Conservation (phyloP, 805 yeast genomes). For the Candida broadrunensis region DNA sequence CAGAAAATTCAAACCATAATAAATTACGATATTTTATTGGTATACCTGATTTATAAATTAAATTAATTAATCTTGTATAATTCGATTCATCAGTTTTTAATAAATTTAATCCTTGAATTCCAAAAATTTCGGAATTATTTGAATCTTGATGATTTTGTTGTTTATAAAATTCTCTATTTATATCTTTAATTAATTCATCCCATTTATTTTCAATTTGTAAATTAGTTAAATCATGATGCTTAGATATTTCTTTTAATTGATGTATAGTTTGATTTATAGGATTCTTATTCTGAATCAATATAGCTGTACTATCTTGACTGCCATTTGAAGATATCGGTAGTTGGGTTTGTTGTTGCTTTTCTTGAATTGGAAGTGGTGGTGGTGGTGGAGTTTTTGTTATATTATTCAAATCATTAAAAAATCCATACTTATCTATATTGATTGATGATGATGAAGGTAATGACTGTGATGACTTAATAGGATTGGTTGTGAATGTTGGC, state of each 20-base stretch:
- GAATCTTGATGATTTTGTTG: background rate
- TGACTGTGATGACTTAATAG: background rate
- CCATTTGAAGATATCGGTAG: background rate
- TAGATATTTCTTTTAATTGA: conserved; percentile 36
- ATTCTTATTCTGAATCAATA: conserved; percentile 1
- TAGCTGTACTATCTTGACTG: background rate
- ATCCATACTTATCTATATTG: conserved; percentile 49
- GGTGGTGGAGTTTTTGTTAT: background rate
- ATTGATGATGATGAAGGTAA: background rate
- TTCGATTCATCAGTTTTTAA: conserved; percentile 16
- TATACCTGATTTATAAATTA: conserved; percentile 43
- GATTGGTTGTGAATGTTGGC: background rate
- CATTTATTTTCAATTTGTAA: conserved; percentile 38
- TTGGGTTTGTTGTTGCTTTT: no score
- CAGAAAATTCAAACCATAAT: conserved; percentile 55
- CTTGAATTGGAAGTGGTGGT: background rate
- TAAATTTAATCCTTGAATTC: conserved; percentile 38
- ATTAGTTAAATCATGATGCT: conserved; percentile 43
- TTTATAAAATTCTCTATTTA: conserved; percentile 2
- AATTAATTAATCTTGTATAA: conserved; percentile 15
- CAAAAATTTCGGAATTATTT: conserved; percentile 15
- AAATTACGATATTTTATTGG: conserved; percentile 46
- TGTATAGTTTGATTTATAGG: conserved; percentile 10
- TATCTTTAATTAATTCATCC: conserved; percentile 41
- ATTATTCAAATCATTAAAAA: conserved; percentile 27